Percentiles rank a stretch among this genome's conserved stretches.
phyloP scores from a whole-genome alignment of 192 early-diverging fungal genomes.

The Coemansia sp. region DNA sequence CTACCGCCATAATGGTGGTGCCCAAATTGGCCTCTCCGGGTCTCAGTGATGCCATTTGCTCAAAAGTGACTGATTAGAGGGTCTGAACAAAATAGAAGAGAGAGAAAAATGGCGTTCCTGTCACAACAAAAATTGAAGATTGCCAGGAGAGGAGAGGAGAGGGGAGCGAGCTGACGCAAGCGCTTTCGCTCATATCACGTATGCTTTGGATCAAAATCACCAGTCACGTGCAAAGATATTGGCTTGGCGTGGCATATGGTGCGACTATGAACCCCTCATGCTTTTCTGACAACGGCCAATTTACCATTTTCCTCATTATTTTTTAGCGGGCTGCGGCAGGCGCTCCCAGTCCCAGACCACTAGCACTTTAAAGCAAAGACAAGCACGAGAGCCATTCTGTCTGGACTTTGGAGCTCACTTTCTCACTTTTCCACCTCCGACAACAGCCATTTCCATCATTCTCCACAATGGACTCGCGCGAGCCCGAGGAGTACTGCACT shows the following conservation, averaged over 20 bases:
- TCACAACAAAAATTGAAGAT: too few relatives aligned
- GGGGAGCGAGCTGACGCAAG: background rate
- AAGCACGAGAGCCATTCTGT: background rate
- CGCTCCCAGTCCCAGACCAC: background rate
- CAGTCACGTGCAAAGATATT: background rate
- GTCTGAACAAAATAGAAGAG: too few relatives aligned
- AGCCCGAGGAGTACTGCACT: slow-evolving; percentile 44
- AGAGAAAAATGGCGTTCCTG: too few relatives aligned
- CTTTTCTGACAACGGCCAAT: background rate
- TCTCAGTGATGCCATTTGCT: slow-evolving; percentile 65
- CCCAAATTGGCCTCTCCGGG: slow-evolving; percentile 95
- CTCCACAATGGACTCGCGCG: slow-evolving; percentile 31
- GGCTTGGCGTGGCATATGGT: too few relatives aligned
- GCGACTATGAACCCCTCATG: background rate
- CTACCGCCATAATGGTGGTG: slow-evolving; percentile 96
- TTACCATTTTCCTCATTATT: background rate
- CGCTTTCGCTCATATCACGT: too few relatives aligned
- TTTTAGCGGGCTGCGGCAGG: background rate
- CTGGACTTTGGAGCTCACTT: background rate
- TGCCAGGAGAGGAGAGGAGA: too few relatives aligned
- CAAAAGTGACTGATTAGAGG: too few relatives aligned
- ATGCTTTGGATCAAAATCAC: slow-evolving; percentile 6
- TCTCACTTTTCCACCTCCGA: background rate
- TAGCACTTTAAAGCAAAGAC: background rate
- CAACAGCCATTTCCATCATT: background rate